Percentiles rank a stretch among this genome's conserved stretches.
phyloP scores from a whole-genome alignment of 208 protist genomes.

The Trypanosoma platydactyli region DNA sequence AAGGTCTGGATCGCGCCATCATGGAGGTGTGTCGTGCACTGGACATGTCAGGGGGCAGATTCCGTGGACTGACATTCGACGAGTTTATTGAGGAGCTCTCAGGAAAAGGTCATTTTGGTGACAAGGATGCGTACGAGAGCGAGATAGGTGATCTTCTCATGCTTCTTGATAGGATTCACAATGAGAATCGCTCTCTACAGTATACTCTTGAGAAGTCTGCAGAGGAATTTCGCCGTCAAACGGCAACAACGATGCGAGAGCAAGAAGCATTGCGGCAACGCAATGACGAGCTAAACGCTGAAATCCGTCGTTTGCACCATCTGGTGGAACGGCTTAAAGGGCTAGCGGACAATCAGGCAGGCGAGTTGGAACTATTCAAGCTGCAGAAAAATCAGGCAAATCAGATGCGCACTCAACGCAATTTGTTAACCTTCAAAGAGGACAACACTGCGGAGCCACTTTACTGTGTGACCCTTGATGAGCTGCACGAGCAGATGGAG shows the following conservation, averaged over 20 bases:
- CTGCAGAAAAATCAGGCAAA: conserved; percentile 49
- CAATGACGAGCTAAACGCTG: conserved; percentile 44
- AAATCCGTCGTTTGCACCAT: conserved; percentile 44
- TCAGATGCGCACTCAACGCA: conserved; percentile 45
- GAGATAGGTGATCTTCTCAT: conserved; percentile 63
- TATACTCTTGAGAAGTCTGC: conserved; percentile 58
- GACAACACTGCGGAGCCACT: conserved; percentile 32
- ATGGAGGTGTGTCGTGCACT: conserved; percentile 44
- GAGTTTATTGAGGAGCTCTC: conserved; percentile 45
- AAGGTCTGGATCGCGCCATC: conserved; percentile 43
- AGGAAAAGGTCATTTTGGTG: conserved; percentile 35
- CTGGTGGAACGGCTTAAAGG: conserved; percentile 51
- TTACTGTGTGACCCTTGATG: conserved; percentile 53
- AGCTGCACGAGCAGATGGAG: conserved; percentile 36
- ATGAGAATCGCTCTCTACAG: conserved; percentile 54
- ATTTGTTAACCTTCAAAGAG: conserved; percentile 35
- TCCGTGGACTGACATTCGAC: conserved; percentile 38
- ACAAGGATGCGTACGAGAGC: conserved; percentile 64
- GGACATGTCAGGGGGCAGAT: conserved; percentile 37
- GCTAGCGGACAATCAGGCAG: conserved; percentile 43
- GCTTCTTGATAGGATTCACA: conserved; percentile 58
- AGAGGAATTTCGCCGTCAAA: conserved; percentile 53
- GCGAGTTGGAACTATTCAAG: conserved; percentile 40
- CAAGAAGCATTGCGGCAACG: conserved; percentile 39
- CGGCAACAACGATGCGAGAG: conserved; percentile 43